phyloP scores from a whole-genome alignment of 192 early-diverging fungal species.

The Coemansia sp. region DNA sequence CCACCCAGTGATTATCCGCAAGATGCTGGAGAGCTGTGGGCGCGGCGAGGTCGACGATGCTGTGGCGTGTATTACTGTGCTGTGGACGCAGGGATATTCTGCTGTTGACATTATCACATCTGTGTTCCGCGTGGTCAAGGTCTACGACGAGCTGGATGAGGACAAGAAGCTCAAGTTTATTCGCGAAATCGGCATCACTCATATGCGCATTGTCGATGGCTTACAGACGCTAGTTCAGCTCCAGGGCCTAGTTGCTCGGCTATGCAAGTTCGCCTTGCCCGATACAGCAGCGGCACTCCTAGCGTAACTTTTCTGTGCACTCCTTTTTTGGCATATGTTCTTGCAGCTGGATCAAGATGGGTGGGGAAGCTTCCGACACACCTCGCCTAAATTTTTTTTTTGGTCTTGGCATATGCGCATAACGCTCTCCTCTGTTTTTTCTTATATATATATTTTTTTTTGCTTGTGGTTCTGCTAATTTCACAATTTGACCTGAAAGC shows the following conservation, averaged over 20 bases:
- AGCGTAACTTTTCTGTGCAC: background rate
- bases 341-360: background rate
- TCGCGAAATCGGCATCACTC: slow-evolving; percentile 87
- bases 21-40: slow-evolving; percentile 72
- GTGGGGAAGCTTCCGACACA: background rate
- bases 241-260: slow-evolving; percentile 72
- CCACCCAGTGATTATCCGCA: slow-evolving; percentile 76
- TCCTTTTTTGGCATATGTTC: background rate
- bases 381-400: background rate
- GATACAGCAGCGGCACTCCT: slow-evolving; percentile 14
- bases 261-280: slow-evolving; percentile 47
- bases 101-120: slow-evolving; percentile 90
- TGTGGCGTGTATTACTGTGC: slow-evolving; percentile 60
- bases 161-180: slow-evolving; percentile 82
- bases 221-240: slow-evolving; percentile 83
- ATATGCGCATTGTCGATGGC: slow-evolving; percentile 92
- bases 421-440: background rate
- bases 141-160: slow-evolving; percentile 71
- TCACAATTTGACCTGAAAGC: background rate
- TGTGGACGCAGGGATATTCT: slow-evolving; percentile 86
- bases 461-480: background rate
- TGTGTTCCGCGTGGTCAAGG: slow-evolving; percentile 87
- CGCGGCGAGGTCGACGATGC: slow-evolving; percentile 71
- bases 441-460: background rate
- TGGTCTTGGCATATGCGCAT: background rate